Percentiles rank a stretch among this genome's conserved stretches.
Evolutionary conservation across 768 basidiomycete genomes (phyloP).

Genomic region (Pleurotus tuoliensis): DNA sequence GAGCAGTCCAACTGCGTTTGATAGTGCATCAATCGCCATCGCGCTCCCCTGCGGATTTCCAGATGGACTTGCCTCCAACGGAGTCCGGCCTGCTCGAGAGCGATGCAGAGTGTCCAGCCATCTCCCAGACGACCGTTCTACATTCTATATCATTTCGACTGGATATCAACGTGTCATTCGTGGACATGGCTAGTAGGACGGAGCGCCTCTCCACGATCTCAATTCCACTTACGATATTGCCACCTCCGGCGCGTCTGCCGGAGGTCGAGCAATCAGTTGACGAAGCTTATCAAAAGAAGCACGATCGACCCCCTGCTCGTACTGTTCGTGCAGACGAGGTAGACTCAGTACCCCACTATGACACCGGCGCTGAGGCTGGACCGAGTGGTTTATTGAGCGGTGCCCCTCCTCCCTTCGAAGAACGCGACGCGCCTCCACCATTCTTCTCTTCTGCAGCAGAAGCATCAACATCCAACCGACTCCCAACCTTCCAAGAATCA

Average conservation of each 20-base stretch:
- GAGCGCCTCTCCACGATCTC: conserved; percentile 62
- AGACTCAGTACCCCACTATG: conserved; percentile 64
- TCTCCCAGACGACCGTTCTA: conserved; percentile 78
- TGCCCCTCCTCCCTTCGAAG: conserved; percentile 84
- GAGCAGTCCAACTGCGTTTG: conserved; percentile 73
- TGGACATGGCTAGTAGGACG: conserved; percentile 62
- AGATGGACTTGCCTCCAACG: conserved; percentile 36
- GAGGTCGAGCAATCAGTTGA: conserved; percentile 72
- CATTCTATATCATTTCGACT: conserved; percentile 81
- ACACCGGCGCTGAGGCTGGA: conserved; percentile 62
- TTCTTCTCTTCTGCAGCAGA: conserved; percentile 54
- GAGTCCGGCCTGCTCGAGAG: conserved; percentile 47
- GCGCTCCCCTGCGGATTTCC: conserved; percentile 44
- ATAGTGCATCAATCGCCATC: conserved; percentile 65
- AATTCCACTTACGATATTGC: conserved; percentile 69
- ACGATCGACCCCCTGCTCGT: conserved; percentile 71
- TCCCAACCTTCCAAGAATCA: conserved; percentile 79
- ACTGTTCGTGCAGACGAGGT: conserved; percentile 68
- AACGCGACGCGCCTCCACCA: conserved; percentile 77
- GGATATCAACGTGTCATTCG: conserved; percentile 71
- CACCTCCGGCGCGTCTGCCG: conserved; percentile 75
- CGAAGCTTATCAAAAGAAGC: conserved; percentile 82
- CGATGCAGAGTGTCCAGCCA: conserved; percentile 66
- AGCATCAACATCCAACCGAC: conserved; percentile 52
- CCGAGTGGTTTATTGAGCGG: conserved; percentile 63